Conservation (phyloP, 352 stramenopile species). For the Thalassiosira mediterranea region DNA sequence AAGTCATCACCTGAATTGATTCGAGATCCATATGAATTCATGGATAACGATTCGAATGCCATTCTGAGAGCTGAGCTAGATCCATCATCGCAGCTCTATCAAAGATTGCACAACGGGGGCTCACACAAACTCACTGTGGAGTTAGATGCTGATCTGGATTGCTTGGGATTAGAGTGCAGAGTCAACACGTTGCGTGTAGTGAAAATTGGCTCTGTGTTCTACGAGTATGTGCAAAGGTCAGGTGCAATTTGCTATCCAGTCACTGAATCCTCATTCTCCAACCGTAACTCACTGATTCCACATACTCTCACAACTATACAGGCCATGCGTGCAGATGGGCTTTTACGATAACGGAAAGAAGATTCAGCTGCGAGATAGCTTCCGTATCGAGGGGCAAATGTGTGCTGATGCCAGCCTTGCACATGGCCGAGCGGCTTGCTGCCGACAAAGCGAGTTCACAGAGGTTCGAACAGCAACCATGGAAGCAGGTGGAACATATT, state of each 20-base stretch:
- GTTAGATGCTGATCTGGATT: constrained; percentile 47
- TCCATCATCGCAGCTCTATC: constrained; percentile 1
- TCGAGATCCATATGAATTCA: constrained; percentile 43
- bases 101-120: constrained; percentile 30
- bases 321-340: constrained; percentile 63
- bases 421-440: constrained; percentile 42
- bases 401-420: constrained; percentile 42
- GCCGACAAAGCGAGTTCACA: constrained; percentile 14
- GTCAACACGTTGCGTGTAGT: constrained; percentile 69
- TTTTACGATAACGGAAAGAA: constrained; percentile 69
- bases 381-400: constrained; percentile 29
- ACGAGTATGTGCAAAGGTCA: constrained; percentile 73
- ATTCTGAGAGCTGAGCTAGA: not conserved
- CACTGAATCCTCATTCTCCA: too few species aligned
- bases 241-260: too few species aligned
- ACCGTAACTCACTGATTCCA: too few species aligned
- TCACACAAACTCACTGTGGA: constrained; percentile 40
- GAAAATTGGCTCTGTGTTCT: constrained; percentile 67
- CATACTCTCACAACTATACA: too few species aligned
- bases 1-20: constrained; percentile 40
- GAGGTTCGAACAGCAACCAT: constrained; percentile 25
- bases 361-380: constrained; percentile 46
- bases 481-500: constrained; percentile 21
- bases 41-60: too few species aligned
- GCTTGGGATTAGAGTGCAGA: constrained; percentile 51